Evolutionary conservation across 768 basidiomycete species (phyloP), one percentile per base, ranked within the genome.

Genomic region (Lentinula edodes): DNA sequence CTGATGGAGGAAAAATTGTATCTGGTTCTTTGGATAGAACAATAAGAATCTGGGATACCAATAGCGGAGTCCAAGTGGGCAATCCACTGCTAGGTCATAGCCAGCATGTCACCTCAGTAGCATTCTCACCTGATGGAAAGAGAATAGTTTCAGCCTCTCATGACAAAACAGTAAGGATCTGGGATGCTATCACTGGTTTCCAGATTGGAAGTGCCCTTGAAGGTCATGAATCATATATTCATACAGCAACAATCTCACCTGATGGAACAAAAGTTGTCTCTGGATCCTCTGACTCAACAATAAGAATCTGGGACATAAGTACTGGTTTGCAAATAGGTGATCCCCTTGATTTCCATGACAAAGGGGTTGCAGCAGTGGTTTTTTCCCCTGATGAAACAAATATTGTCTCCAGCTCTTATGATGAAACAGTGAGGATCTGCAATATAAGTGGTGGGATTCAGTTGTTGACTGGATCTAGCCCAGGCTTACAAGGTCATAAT

Each of bases 181-280:
- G 53, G 53, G 53, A 55, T 55, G 23, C 53, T 35, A n/a, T 10
- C 2, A 39, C 36, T 55, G 53, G 53, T 18, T 7, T 9, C 2
- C 53, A 55, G 34, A 36, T 55, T 15, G 53, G 53, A 7, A 18
- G 36, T 13, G 5, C 34, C 34, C 13, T 58, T 4, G 13, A 43
- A 16, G 56, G 56, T 18, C 56, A 58, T 46, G 20, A 16, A 23
- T 15, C 41, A 10, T 5, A 5, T 43, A 23, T 58, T 10, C 5
- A 20, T 10, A 20, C 56, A 58, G 56, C 43, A 15, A 39, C 8
- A 6, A 43, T 43, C 42, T 58, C 75, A 62, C 10, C 75, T 76
- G 61, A 63, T 61, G 60, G 39, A n/a, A 45, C 12, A 16, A 23
- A 32, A 23, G 34, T 63, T 41, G 48, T 55, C 0, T 52, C 62